These are phyloP conservation scores for Dispira parvispora DNA, from an alignment of 192 early-diverging fungal genomes.

Conservation along the genomic window DNA sequence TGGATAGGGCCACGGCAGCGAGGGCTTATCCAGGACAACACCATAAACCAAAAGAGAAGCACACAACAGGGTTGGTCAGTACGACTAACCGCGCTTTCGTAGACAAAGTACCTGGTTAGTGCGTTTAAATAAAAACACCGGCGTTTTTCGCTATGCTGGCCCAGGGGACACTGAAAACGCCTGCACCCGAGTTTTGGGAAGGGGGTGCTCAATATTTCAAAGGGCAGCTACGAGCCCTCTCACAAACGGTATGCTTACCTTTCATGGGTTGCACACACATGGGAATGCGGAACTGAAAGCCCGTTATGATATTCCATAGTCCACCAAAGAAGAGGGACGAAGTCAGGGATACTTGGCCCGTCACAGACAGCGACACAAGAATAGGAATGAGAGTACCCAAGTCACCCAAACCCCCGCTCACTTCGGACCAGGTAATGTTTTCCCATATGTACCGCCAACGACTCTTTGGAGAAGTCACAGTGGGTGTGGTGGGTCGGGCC, in stretches of 20 bases:
- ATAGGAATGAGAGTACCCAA: conserved; percentile 77
- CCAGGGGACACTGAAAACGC: not conserved
- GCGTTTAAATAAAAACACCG: not conserved
- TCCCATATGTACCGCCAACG: not conserved
- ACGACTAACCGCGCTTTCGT: not conserved
- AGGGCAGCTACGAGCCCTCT: not conserved
- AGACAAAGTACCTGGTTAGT: not conserved
- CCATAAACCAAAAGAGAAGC: too few species aligned
- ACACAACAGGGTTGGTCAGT: too few species aligned
- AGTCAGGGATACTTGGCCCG: conserved; percentile 56
- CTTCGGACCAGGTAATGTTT: conserved; percentile 18
- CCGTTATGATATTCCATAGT: conserved; percentile 71
- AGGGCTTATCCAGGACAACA: too few species aligned
- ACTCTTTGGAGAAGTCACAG: too few species aligned
- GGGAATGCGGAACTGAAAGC: conserved; percentile 58
- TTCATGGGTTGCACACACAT: conserved; percentile 93
- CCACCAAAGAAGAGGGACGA: conserved; percentile 75
- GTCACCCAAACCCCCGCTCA: conserved; percentile 55
- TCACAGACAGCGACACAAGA: conserved; percentile 57
- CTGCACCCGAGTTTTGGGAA: not conserved
- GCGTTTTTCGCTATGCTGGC: not conserved
- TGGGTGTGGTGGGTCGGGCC: not conserved
- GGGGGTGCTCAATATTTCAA: not conserved
- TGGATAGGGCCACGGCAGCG: too few species aligned
- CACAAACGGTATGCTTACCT: conserved; percentile 22